Evolutionary conservation across 139 green algal species (phyloP), one percentile per base, ranked within the genome.

Genomic region (Dunaliella primolecta): DNA sequence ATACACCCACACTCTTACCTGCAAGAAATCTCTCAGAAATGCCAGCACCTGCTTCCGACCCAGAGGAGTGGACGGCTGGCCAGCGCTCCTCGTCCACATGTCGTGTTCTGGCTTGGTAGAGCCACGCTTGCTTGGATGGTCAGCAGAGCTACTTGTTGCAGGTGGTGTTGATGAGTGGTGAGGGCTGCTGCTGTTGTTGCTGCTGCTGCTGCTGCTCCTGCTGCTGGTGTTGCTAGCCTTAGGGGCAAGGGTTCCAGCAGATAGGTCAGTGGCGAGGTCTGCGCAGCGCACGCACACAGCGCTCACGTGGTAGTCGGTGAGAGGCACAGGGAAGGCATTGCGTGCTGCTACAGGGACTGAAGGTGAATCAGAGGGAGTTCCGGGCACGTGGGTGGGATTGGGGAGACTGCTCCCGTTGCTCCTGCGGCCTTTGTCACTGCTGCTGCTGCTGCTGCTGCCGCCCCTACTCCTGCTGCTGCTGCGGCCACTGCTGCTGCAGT

Each of bases 151-250:
- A 24, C 36, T 83, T n/a, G n/a, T n/a, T n/a, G n/a, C n/a, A n/a
- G n/a, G n/a, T n/a, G n/a, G n/a, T n/a, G n/a, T n/a, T n/a, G n/a
- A n/a, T n/a, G n/a, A n/a, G n/a, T n/a, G n/a, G n/a, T n/a, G 46
- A 77, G 32, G 72, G 75, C 34, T 30, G 3, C 3, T 72, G n/a
- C 33, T 36, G 1, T 27, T 74, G 27, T 70, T 85, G 71, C 36
- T 30, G 70, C 24, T 77, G 15, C 23, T 57, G 31, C 32, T 77
- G 25, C 33, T 74, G 34, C 70, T 85, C 34, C 29, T 29, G 70
- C 57, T 80, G 71, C 27, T 81, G 29, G 33, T 77, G 21, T 81
- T 37, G 82, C 70, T 85, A 70, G 46, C 46, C n/a, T n/a, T n/a
- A n/a, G n/a, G n/a, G n/a, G n/a, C n/a, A n/a, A n/a, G n/a, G n/a